Base-by-base conservation (phyloP, 108 stramenopile genomes). In the Fragilariopsis cylindrus region DNA sequence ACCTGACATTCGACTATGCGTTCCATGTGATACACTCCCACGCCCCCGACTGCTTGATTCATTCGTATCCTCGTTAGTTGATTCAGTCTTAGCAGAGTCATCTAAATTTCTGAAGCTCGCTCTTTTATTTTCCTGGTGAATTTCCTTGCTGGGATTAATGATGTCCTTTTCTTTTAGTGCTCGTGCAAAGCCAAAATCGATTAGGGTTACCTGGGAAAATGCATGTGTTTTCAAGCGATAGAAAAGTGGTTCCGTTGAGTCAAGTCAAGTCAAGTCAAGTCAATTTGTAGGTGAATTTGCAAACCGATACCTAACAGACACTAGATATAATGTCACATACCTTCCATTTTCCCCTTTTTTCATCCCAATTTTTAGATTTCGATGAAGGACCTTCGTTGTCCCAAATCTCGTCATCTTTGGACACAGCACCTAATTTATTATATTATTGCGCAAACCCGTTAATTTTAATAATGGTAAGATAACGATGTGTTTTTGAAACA, bases 131-230 rank as follows among this genome's bases (percentile, higher is more conserved):
- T 73, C 72, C 19, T 39, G 15, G 16, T 48, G 39, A 15, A 60
- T 43, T 62, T 76, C 76, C 48, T 42, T n/a, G 16, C 16, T 60
- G 9, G 60, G 62, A 12, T 70, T 53, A 4, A 73, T 63, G 60
- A 82, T 57, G 75, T 87, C 86, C 4, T 78, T 56, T 5, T 78
- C 80, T 8, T 65, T 62, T 18, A 92, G 60, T 11, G 92, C 88
- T 18, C 88, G 72, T 2, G 92, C 88, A 82, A 93, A 93, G 16
- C 92, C 92, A 74, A 93, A 93, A 73, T 93, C 92, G 44, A 93
- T 65, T 44, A 93, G 76, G 18, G 88, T 90, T 13, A 87, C 48
- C 49, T 84, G 30, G 30, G 30, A 30, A 2, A 30, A 1, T 30
- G 30, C 30, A 2, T 30, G 30, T 30, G 30, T 30, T 30, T 30